These are phyloP conservation scores for Aspergillus phoenicis DNA, from an alignment of 2,329 filamentous ascomycete species.

Conservation along the genomic window DNA sequence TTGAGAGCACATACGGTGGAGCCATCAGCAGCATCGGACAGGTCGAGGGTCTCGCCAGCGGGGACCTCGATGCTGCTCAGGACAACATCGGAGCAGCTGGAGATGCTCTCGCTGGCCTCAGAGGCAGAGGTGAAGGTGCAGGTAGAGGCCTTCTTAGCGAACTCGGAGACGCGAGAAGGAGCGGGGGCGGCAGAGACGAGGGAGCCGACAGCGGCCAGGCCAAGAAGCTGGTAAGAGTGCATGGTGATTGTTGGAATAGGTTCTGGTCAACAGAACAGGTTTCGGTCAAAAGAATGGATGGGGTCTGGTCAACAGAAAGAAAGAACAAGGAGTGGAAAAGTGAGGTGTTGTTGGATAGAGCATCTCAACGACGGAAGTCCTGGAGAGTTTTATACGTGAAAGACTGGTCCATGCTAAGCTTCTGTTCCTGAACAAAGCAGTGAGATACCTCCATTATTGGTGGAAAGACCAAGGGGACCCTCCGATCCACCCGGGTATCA, in stretches of 20 bases:
- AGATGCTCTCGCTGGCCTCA: conserved; percentile 7
- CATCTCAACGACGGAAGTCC: not conserved
- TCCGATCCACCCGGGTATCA: conserved; percentile 1
- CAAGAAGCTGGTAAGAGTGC: conserved; percentile 9
- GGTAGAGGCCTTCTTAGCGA: conserved; percentile 7
- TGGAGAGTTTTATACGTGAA: not conserved
- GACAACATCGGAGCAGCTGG: conserved; percentile 4
- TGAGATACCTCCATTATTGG: not conserved
- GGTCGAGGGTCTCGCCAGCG: conserved; percentile 12
- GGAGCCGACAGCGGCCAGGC: conserved; percentile 7
- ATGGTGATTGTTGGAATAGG: not conserved
- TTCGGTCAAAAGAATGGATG: conserved; percentile 1
- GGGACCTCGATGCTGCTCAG: conserved; percentile 6
- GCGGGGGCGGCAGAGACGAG: conserved; percentile 6
- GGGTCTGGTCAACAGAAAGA: conserved; percentile 6
- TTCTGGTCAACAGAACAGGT: conserved; percentile 8
- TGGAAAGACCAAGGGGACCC: not conserved
- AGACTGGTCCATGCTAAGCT: not conserved
- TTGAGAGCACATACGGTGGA: conserved; percentile 44
- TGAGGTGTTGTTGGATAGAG: conserved; percentile 3
- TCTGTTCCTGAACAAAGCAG: not conserved
- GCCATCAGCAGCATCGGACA: conserved; percentile 33
- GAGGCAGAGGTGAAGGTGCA: conserved; percentile 9
- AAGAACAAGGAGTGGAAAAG: not conserved
- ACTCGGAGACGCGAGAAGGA: conserved; percentile 4